Conservation (phyloP, 305 asterid species). For the Fraxinus paxiana region DNA sequence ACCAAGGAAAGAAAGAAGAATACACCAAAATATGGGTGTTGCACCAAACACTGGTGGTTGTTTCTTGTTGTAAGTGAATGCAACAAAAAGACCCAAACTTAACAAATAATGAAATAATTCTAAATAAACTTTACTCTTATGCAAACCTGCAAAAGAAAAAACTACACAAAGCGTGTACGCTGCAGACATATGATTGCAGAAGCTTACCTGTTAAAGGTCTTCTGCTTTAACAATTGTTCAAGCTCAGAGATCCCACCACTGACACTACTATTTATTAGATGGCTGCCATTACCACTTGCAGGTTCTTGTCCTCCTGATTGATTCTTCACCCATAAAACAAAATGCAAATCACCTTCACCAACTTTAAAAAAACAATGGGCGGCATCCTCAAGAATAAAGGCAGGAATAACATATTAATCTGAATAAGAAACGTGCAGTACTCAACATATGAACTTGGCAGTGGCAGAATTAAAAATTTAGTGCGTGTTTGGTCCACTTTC, state of each 20-base stretch:
- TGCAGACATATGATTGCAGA: not conserved
- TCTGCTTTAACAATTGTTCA: constrained; percentile 69
- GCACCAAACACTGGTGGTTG: not conserved
- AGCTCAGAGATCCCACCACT: constrained; percentile 51
- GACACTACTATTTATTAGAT: constrained; percentile 27
- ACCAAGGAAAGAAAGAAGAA: not conserved
- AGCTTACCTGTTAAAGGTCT: constrained; percentile 63
- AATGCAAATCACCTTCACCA: not conserved
- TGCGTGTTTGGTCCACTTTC: not conserved
- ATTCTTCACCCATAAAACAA: constrained; percentile 33
- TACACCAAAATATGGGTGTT: not conserved
- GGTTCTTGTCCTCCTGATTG: constrained; percentile 38
- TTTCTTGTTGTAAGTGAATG: not conserved
- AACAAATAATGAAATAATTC: too few relatives aligned
- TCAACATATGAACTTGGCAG: not conserved
- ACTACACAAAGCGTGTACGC: not conserved
- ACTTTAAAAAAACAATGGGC: not conserved
- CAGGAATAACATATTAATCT: not conserved
- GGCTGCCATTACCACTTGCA: constrained; percentile 30
- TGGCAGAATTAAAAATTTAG: not conserved
- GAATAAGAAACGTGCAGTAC: not conserved
- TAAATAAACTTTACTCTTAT: not conserved
- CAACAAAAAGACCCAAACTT: not conserved
- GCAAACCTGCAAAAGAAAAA: not conserved
- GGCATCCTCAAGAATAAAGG: not conserved